Base-by-base conservation (phyloP, 805 yeast species). In the Schwanniomyces sp. region DNA sequence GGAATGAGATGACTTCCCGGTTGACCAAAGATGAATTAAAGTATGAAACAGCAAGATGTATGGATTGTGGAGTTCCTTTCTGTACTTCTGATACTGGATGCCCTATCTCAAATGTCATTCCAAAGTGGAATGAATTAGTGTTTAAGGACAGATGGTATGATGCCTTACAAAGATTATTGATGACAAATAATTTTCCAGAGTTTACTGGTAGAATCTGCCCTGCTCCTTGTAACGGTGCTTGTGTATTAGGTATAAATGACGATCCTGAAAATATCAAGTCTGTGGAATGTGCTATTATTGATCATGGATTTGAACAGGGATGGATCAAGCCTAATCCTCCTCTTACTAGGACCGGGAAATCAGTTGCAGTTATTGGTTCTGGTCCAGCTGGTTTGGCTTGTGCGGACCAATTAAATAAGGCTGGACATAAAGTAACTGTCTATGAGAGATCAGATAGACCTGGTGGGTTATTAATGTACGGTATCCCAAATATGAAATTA, bases 11-110 rank as follows among this genome's bases (percentile, higher is more conserved):
- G 66, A 84, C 95, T 10, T 72, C 82, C 11, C 82, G 96, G 47
- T 76, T 92, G 58, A 76, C 90, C 48, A 87, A 88, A 70, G 91
- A 87, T 44, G 98, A 94, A 56, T 85, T 92, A 62, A 81, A 84
- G 66, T 81, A 79, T 66, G 97, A 92, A 75, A 88, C 98, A 49
- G 97, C 98, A 12, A 84, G 99, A 70, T 92, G 99, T 80, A 92
- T 94, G 96, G 98, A 92, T 72, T 92, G 99, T 78, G 99, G 99
- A 77, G 95, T 94, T 59, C 99, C 99, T 49, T 92, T 92, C 82
- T 92, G 99, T 78, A 95, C 92, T 63, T 86, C 96, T 41, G 98
- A 92, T 69, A 88, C 96, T 39, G 99, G 99, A 50, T 92, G 99
- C 75, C 99, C 99, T 45, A 87, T 92, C 56, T 91, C 97, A 45